Base-by-base conservation (phyloP, 2,329 filamentous ascomycete genomes). In the Incumbomyces delicatus region DNA sequence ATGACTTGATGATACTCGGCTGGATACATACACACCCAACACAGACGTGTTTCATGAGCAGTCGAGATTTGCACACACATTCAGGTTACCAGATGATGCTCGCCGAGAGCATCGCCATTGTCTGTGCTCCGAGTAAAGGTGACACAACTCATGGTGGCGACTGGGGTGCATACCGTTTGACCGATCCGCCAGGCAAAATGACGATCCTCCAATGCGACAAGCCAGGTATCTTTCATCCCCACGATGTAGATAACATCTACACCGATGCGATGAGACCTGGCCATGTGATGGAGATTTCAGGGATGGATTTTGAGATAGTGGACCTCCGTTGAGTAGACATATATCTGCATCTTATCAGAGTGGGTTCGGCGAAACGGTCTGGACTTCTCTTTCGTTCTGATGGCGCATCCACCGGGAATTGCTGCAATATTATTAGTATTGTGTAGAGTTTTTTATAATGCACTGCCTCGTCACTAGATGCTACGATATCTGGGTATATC, bases 1-100 rank as follows among this genome's bases (percentile, higher is more conserved):
- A 94, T 59, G 85, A 94, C 50, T 67, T 96, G 31, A 78, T 95
- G 64, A 80, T 94, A 44, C 75, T 95, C 4, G 90, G 90, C 33
- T 98, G 92, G 92, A 98, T 98, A 51, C 92, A 98, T 62, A 98
- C 92, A 0, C 92, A 98, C 63, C 92, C 92, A 0, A 87, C 84
- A 0, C 92, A 98, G 67, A 94, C 87, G 0, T 98, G 92, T 65
- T 98, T 98, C 63, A 94, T 98, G 86, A 95, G 87, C 62, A 92
- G 85, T 41, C 75, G 90, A 41, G 92, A 98, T 61, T 63, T 96
- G 55, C 92, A 98, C 61, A 98, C 94, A 0, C 90, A 95, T 61
- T 82, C 83, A 2, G 88, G 88, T 10, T 96, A 95, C 63, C 92
- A 98, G 66, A 81, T 92, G 50, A 95, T 95, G 87, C 78, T 96